Evolutionary conservation across 495 filamentous ascomycete species (phyloP), one percentile per base, ranked within the genome.

Genomic region (Penicillium argentinense): DNA sequence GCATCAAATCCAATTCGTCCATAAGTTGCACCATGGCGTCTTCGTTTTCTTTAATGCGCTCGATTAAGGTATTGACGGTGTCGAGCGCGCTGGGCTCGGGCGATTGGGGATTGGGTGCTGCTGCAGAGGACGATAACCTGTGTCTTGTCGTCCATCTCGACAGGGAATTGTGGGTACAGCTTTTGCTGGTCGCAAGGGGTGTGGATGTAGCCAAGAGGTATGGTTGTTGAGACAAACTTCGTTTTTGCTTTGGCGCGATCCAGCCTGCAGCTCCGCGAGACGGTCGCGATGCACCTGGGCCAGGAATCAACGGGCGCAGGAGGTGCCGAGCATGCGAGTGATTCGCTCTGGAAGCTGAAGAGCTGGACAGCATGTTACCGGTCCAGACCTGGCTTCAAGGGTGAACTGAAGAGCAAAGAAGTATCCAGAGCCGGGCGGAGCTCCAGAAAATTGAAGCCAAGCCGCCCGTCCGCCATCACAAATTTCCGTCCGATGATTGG

Each of bases 21-120:
- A 73, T 56, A 5, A 72, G 28, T 18, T 62, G 54, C 3, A 53
- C 59, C 34, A 75, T 59, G 24, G 59, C 56, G 12, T 55, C 62
- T 24, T 72, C 70, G 39, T 65, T 67, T 9, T 63, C 37, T 27
- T 63, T 55, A 49, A 75, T 71, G 32, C 55, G 57, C 39, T 75
- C 69, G 29, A 75, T 66, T 40, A 73, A 32, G 12, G 40, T 49
- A 42, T 67, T 70, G 47, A 75, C 60, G 8, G 48, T 47, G 21
- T 63, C 64, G 47, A 59, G 59, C 6, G 47, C 47, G 21, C 54
- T 46, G 39, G 42, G 12, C 33, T 45, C 45, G 6, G 33, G 16
- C 18, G 40, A 4, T 19, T 60, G 41, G 23, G 54, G 39, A 29
- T 50, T 9, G 12, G 54, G 28, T 39, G 44, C 41, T 12, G 59